Evolutionary conservation across 2,329 filamentous ascomycete species (phyloP).

Genomic region (Plenodomus tracheiphilus): DNA sequence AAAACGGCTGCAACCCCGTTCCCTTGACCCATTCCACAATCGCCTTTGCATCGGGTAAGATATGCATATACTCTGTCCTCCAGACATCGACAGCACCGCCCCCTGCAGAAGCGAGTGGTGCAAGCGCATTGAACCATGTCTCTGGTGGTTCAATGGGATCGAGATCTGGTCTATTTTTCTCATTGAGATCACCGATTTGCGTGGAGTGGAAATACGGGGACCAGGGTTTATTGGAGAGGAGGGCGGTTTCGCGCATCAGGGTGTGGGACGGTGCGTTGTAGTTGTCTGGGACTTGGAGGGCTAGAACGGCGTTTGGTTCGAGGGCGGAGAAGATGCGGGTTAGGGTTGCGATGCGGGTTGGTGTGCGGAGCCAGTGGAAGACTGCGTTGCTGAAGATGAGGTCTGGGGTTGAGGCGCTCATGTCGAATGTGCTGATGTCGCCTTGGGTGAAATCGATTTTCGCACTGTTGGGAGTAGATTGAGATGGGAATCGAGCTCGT

Average conservation of each 20-base stretch:
- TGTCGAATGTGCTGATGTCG: conserved; percentile 14
- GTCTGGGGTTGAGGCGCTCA: neutral
- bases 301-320: conserved; percentile 53
- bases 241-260: conserved; percentile 54
- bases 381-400: conserved; percentile 62
- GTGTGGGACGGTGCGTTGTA: conserved; percentile 54
- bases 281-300: conserved; percentile 60
- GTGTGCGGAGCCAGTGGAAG: conserved; percentile 59
- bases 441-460: conserved; percentile 52
- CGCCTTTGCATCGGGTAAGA: conserved; percentile 51
- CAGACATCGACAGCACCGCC: conserved; percentile 57
- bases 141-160: conserved; percentile 54
- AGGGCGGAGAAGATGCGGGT: conserved; percentile 49
- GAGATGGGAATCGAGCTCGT: conserved; percentile 16
- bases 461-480: no score
- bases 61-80: conserved; percentile 59
- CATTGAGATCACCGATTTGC: conserved; percentile 16
- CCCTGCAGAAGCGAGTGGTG: no score
- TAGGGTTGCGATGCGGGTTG: conserved; percentile 52
- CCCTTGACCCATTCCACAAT: conserved; percentile 65
- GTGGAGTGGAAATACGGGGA: conserved; percentile 25
- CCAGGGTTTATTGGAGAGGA: conserved; percentile 44
- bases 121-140: conserved; percentile 56
- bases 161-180: conserved; percentile 38
- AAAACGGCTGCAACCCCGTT: conserved; percentile 59